Evolutionary conservation across 2,329 filamentous ascomycete species (phyloP), one percentile per base, ranked within the genome.

Genomic region (Beauveria australis): DNA sequence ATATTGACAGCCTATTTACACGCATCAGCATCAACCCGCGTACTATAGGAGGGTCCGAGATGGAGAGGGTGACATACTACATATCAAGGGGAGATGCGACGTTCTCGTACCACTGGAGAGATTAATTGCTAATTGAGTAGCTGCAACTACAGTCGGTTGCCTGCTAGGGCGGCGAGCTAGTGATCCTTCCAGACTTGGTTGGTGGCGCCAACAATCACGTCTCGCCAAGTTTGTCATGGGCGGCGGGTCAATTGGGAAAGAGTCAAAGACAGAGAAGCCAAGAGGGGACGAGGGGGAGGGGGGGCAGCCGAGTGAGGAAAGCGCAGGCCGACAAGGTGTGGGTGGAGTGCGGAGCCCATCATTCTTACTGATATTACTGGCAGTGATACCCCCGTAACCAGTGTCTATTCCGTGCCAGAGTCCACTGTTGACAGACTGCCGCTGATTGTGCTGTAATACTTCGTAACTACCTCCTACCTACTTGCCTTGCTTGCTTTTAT

Each of bases 151-250:
- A 33, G 30, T 33, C 30, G 10, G 12, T 6, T 37, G 53, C 43
- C 53, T 56, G 41, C 41, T 56, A 46, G 41, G 41, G 41, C 43
- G 30, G 54, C 43, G 43, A 30, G 44, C 54, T 51, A 51, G n/a
- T 10, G 33, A 57, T 40, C 30, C 30, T 49, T 49, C 43, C 46
- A 33, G 44, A 59, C 56, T 37, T 59, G 47, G 28, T 18, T 33
- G 33, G 56, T 59, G 56, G 56, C 56, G 56, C 48, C 37, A 19
- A 44, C 47, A 44, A 53, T 59, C 46, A 59, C 47, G 22, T 53
- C 56, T 59, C 40, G 47, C 56, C 40, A 59, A 53, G 37, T 59
- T 52, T 52, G 56, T 53, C 56, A 53, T 53, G n/a, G 8, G 10
- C 40, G 33, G 56, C 48, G 56, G 56, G 56, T 33, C 43, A n/a